Percentiles rank a stretch among this genome's conserved stretches.
Conservation (phyloP, 176 grass and related monocot species). For the Pharus latifolius region DNA sequence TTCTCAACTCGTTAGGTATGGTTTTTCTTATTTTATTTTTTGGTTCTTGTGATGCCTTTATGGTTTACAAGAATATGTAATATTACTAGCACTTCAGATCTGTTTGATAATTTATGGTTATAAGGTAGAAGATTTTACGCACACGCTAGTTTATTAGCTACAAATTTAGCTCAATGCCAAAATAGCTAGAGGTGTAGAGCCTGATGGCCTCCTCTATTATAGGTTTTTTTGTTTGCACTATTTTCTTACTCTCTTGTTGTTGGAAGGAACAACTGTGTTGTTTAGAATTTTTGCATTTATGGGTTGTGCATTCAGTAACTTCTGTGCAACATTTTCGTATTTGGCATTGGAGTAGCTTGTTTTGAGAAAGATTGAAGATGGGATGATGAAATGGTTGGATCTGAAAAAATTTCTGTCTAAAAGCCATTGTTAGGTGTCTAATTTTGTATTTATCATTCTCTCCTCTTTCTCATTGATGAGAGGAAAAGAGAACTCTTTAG, state of each 20-base stretch:
- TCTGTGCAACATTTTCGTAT: conserved; percentile 19
- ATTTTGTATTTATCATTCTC: neutral
- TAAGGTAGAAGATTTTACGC: neutral
- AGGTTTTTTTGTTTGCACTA: conserved; percentile 31
- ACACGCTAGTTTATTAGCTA: neutral
- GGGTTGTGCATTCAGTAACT: conserved; percentile 21
- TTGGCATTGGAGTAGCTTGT: conserved; percentile 8
- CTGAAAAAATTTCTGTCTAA: conserved; percentile 18
- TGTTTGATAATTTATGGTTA: neutral
- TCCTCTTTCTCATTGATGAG: neutral
- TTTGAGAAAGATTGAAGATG: conserved; percentile 26
- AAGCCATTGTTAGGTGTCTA: neutral
- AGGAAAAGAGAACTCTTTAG: too few species aligned
- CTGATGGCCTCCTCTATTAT: conserved; percentile 19
- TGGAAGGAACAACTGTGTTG: conserved; percentile 19
- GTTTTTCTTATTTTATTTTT: neutral
- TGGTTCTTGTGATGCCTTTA: neutral
- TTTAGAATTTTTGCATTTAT: conserved; percentile 13
- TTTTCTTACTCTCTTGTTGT: conserved; percentile 16
- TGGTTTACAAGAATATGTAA: neutral
- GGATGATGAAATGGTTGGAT: conserved; percentile 24
- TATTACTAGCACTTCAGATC: neutral
- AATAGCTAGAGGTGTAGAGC: conserved; percentile 19
- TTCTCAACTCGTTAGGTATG: too few species aligned
- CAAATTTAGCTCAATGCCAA: conserved; percentile 26